Percentiles rank a stretch among this genome's conserved stretches.
Evolutionary conservation across 2,329 filamentous ascomycete genomes (phyloP).

Genomic region (Septoria petroselini): DNA sequence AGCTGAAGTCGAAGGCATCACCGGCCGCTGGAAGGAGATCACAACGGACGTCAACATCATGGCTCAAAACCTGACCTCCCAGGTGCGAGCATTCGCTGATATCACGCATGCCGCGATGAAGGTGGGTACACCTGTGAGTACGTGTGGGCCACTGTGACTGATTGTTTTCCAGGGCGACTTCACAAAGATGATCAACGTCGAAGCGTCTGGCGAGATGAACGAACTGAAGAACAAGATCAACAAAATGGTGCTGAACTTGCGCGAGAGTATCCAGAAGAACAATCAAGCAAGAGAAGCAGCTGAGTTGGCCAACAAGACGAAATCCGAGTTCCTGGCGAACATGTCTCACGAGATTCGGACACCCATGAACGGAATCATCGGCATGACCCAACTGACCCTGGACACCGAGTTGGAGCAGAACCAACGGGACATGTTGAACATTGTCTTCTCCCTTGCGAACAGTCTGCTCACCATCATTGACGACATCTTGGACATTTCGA

Average conservation of each 20-base stretch:
- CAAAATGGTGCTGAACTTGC: constrained; percentile 93
- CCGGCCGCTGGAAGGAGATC: constrained; percentile 96
- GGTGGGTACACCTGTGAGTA: constrained; percentile 7
- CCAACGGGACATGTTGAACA: constrained; percentile 97
- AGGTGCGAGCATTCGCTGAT: constrained; percentile 95
- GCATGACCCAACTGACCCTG: constrained; percentile 94
- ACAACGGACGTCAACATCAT: constrained; percentile 96
- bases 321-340: constrained; percentile 96
- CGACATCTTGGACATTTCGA: constrained; percentile 66
- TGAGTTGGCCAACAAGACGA: constrained; percentile 95
- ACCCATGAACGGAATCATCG: constrained; percentile 96
- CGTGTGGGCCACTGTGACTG: no score
- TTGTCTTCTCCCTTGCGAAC: constrained; percentile 94
- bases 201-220: constrained; percentile 98
- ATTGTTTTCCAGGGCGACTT: constrained; percentile 68
- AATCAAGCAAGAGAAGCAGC: constrained; percentile 93
- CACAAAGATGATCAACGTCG: constrained; percentile 92
- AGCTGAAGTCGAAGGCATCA: constrained; percentile 87
- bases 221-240: constrained; percentile 99
- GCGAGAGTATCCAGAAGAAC: constrained; percentile 95
- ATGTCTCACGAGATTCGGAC: constrained; percentile 99
- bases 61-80: constrained; percentile 78
- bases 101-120: constrained; percentile 98
- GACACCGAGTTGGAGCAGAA: constrained; percentile 92
- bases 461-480: constrained; percentile 97